A percentile compares a stretch with the other conserved stretches of the same genome.
phyloP scores from a whole-genome alignment of 1,284 basidiomycete genomes.

The Irpex sp. region DNA sequence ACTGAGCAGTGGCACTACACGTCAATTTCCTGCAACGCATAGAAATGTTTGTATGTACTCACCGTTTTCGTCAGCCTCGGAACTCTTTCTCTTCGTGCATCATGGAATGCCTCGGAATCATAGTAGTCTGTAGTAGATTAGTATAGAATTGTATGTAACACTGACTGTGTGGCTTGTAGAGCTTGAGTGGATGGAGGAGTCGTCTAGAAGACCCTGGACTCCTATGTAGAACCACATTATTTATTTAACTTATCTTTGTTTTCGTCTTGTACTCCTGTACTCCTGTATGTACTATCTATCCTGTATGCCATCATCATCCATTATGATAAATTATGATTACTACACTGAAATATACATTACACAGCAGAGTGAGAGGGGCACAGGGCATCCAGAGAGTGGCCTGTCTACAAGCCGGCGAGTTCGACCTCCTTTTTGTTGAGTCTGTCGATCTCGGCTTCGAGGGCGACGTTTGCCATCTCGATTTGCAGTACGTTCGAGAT shows the following conservation, averaged over 20 bases:
- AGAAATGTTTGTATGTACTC: too few species aligned
- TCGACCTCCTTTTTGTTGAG: slow-evolving; percentile 55
- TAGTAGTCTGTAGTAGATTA: not conserved
- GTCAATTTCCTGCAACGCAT: not conserved
- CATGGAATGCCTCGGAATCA: not conserved
- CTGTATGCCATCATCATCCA: not conserved
- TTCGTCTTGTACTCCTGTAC: not conserved
- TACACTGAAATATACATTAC: slow-evolving; percentile 1
- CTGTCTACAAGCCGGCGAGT: too few species aligned
- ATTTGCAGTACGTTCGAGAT: slow-evolving; percentile 85
- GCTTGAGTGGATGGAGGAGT: not conserved
- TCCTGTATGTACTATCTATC: not conserved
- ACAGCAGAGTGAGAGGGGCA: not conserved
- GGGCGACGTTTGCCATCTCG: slow-evolving; percentile 85
- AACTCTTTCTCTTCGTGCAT: not conserved
- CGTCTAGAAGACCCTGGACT: not conserved
- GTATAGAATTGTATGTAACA: too few species aligned
- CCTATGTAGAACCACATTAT: not conserved
- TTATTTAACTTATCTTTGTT: not conserved
- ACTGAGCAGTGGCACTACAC: slow-evolving; percentile 12
- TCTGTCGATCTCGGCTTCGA: slow-evolving; percentile 67
- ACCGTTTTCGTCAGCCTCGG: too few species aligned
- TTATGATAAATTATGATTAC: not conserved
- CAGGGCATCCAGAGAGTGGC: too few species aligned
- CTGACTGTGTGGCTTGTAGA: not conserved